A percentile compares a stretch with the other conserved stretches of the same genome.
Conservation (phyloP, 2,329 filamentous ascomycete species). For the Fusarium sacchari region DNA sequence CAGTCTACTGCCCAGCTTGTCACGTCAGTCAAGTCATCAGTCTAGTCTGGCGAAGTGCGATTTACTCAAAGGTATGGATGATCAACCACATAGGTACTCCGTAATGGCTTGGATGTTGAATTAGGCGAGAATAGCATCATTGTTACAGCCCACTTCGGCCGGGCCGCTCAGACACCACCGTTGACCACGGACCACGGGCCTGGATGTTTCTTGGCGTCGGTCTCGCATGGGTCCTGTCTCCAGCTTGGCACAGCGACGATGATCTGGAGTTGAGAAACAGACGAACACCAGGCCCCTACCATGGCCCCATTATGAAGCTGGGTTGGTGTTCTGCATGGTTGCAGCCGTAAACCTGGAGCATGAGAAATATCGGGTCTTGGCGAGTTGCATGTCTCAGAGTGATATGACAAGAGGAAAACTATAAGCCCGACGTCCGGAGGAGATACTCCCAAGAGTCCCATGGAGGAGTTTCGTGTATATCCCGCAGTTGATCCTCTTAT, state of each 20-base stretch:
- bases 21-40: neutral
- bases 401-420: slow-evolving; percentile 28
- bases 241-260: slow-evolving; percentile 8
- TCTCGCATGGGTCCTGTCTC: slow-evolving; percentile 9
- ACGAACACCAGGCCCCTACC: slow-evolving; percentile 13
- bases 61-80: neutral
- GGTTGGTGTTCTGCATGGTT: slow-evolving; percentile 35
- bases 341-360: slow-evolving; percentile 32
- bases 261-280: slow-evolving; percentile 15
- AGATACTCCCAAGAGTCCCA: slow-evolving; percentile 13
- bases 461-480: slow-evolving; percentile 22
- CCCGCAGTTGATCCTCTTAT: slow-evolving; percentile 22
- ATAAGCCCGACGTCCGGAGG: slow-evolving; percentile 6
- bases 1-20: neutral
- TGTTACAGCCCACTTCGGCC: slow-evolving; percentile 9
- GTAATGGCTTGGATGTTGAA: neutral
- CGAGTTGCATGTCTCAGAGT: slow-evolving; percentile 27
- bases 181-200: slow-evolving; percentile 14
- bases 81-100: neutral
- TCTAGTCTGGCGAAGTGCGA: neutral
- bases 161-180: slow-evolving; percentile 27
- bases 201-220: slow-evolving; percentile 28
- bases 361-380: slow-evolving; percentile 33
- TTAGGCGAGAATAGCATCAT: slow-evolving; percentile 8
- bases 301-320: slow-evolving; percentile 12